Evolutionary conservation across 2,329 filamentous ascomycete species (phyloP).

Genomic region (Epichloe glyceriae): DNA sequence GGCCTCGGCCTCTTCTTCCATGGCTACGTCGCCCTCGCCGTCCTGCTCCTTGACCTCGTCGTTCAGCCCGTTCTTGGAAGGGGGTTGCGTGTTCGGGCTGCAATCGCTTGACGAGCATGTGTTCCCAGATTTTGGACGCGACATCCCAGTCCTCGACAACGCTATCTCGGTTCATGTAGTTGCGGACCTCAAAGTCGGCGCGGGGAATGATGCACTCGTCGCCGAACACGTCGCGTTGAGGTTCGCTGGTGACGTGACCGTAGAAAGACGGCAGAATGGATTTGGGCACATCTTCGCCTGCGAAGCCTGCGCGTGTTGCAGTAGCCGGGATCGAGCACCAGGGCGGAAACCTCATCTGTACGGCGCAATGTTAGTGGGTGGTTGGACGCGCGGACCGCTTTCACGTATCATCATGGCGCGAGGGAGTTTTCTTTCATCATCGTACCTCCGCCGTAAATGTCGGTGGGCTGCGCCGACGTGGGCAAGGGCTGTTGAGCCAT

Average conservation of each 20-base stretch:
- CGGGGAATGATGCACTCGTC: constrained; percentile 79
- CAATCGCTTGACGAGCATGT: constrained; percentile 77
- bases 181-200: constrained; percentile 67
- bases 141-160: constrained; percentile 95
- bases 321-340: constrained; percentile 92
- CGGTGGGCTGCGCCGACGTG: constrained; percentile 44
- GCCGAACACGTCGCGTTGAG: constrained; percentile 58
- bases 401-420: background rate
- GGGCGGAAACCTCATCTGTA: constrained; percentile 88
- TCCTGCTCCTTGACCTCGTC: constrained; percentile 50
- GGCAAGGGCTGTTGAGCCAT: constrained; percentile 46
- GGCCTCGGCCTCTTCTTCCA: constrained; percentile 39
- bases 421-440: constrained; percentile 4
- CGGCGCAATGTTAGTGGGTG: constrained; percentile 2
- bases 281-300: constrained; percentile 94
- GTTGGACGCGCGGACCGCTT: background rate
- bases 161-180: constrained; percentile 81
- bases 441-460: constrained; percentile 51
- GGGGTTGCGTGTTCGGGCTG: constrained; percentile 62
- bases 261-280: constrained; percentile 87
- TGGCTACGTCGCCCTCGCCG: constrained; percentile 45
- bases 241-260: constrained; percentile 40
- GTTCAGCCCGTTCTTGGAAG: constrained; percentile 67
- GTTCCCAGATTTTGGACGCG: constrained; percentile 81
- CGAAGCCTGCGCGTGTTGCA: constrained; percentile 84